These are phyloP conservation scores for Coemansia sp. DNA, from an alignment of 192 early-diverging fungal genomes.

Conservation along the genomic window DNA sequence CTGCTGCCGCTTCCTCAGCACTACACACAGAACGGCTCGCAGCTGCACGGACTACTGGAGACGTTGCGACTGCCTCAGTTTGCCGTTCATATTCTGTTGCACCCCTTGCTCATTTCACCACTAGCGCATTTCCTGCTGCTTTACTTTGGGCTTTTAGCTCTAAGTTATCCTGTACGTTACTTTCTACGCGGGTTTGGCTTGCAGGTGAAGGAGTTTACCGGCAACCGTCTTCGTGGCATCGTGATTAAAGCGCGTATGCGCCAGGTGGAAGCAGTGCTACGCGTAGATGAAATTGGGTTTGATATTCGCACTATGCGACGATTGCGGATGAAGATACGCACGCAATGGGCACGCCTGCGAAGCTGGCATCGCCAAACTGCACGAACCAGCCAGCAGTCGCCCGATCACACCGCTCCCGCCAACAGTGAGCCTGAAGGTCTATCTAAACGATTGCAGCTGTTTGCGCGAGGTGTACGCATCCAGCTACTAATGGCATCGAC, in stretches of 20 bases:
- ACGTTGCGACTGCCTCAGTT: conserved; percentile 17
- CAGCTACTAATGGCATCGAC: conserved; percentile 21
- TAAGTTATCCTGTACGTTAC: conserved; percentile 35
- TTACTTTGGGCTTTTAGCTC: conserved; percentile 14
- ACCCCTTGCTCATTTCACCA: conserved; percentile 28
- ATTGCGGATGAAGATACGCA: conserved; percentile 24
- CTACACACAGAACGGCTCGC: conserved; percentile 26
- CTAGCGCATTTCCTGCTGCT: conserved; percentile 25
- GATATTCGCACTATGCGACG: conserved; percentile 51
- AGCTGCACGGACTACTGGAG: conserved; percentile 19
- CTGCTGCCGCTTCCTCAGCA: conserved; percentile 32
- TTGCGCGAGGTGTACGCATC: conserved; percentile 44
- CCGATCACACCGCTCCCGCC: neutral
- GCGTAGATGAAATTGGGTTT: conserved; percentile 40
- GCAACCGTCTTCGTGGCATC: conserved; percentile 37
- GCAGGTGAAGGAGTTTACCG: conserved; percentile 35
- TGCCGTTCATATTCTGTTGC: conserved; percentile 15
- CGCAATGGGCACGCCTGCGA: conserved; percentile 16
- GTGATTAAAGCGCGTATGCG: conserved; percentile 20
- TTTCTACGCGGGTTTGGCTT: conserved; percentile 45
- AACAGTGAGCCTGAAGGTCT: conserved; percentile 4
- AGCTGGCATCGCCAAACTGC: neutral
- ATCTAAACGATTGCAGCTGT: conserved; percentile 49
- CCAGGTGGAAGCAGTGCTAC: conserved; percentile 23
- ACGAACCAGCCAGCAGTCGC: neutral